Conservation (phyloP, 306 rosid species). For the Cucumis melo region DNA sequence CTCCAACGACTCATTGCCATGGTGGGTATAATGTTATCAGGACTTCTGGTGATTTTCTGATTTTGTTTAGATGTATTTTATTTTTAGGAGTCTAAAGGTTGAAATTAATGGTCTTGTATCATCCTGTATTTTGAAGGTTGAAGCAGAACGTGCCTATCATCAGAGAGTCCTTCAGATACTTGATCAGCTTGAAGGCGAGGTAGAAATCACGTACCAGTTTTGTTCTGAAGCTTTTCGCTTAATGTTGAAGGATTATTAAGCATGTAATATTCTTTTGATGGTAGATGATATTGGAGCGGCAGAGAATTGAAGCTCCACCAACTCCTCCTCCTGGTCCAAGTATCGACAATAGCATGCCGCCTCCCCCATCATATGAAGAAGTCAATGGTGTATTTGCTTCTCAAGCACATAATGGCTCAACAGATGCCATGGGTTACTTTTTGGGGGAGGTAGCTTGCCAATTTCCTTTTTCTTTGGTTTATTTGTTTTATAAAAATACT, state of each 20-base stretch:
- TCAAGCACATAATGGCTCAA: constrained; percentile 48
- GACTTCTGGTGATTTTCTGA: not conserved
- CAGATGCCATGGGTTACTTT: constrained; percentile 67
- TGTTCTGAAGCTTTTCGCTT: not conserved
- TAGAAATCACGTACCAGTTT: constrained; percentile 9
- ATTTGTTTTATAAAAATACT: no score
- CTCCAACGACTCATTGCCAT: constrained; percentile 90
- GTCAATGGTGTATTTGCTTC: constrained; percentile 72
- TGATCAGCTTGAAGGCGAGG: constrained; percentile 96
- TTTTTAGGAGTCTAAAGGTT: not conserved
- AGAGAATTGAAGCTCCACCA: constrained; percentile 74
- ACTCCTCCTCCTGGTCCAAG: constrained; percentile 43
- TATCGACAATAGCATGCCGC: constrained; percentile 53
- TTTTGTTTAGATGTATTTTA: not conserved
- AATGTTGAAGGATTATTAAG: not conserved
- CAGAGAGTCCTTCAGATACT: constrained; percentile 75
- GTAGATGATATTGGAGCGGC: constrained; percentile 84
- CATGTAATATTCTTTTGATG: constrained; percentile 9
- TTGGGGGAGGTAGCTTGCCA: constrained; percentile 64
- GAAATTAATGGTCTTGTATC: constrained; percentile 6
- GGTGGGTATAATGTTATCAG: constrained; percentile 31
- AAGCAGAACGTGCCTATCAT: constrained; percentile 86
- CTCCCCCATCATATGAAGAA: constrained; percentile 90
- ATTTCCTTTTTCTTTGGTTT: not conserved
- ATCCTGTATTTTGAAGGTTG: constrained; percentile 43